Evolutionary conservation across 139 green algal genomes (phyloP).

Genomic region (Monoraphidium neglectum): DNA sequence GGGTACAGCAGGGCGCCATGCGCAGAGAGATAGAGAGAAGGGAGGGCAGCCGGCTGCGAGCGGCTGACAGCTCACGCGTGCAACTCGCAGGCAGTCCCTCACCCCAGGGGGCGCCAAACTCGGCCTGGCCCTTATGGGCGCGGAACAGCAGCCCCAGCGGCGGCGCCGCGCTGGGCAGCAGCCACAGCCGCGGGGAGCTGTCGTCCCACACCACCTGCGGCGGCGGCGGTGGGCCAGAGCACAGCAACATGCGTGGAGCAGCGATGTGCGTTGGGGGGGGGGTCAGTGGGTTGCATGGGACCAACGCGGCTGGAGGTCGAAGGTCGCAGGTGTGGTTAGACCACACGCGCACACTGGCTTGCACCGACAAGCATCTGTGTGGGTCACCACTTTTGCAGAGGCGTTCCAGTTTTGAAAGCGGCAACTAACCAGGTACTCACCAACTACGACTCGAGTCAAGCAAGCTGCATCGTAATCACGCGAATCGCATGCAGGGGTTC

Average conservation of each 20-base stretch:
- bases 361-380: not conserved
- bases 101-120: constrained; percentile 21
- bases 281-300: not conserved
- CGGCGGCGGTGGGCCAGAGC: not conserved
- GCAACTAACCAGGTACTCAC: no score
- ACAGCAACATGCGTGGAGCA: not conserved
- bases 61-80: no score
- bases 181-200: constrained; percentile 20
- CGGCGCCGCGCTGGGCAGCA: constrained; percentile 1
- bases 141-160: constrained; percentile 28
- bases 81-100: not conserved
- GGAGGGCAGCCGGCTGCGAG: no score
- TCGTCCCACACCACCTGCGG: constrained; percentile 35
- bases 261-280: not conserved
- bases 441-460: no score
- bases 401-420: no score
- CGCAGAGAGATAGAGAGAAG: not conserved
- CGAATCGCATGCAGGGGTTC: not conserved
- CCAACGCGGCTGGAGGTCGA: not conserved
- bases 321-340: not conserved
- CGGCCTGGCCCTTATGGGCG: constrained; percentile 21
- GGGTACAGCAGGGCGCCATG: not conserved
- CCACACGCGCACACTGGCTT: not conserved
- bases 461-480: not conserved
- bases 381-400: not conserved